These are phyloP conservation scores for Styphnolobium japonicum DNA, from an alignment of 306 rosid species.

Conservation along the genomic window DNA sequence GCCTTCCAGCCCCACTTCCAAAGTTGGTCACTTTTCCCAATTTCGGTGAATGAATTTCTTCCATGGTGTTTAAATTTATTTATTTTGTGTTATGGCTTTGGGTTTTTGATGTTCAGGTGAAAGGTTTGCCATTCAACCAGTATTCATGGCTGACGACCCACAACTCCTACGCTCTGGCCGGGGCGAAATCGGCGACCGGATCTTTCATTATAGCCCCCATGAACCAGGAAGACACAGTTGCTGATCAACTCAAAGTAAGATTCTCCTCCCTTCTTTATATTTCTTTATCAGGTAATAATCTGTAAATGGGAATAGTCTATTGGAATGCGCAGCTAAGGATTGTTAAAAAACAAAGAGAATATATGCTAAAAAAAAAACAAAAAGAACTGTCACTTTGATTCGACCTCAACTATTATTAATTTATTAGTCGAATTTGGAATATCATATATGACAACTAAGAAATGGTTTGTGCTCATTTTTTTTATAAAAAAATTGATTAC, in stretches of 20 bases:
- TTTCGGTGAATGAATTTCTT: neutral
- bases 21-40: slow-evolving; percentile 36
- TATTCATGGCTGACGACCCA: slow-evolving; percentile 97
- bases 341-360: neutral
- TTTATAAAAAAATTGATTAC: neutral
- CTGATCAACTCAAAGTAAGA: slow-evolving; percentile 71
- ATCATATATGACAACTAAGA: slow-evolving; percentile 11
- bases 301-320: neutral
- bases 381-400: neutral
- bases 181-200: slow-evolving; percentile 66
- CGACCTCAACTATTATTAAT: neutral
- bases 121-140: slow-evolving; percentile 68
- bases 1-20: slow-evolving; percentile 57
- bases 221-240: slow-evolving; percentile 80
- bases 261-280: neutral
- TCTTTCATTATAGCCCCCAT: slow-evolving; percentile 50
- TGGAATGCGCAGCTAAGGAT: neutral
- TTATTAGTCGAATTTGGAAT: neutral
- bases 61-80: neutral
- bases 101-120: slow-evolving; percentile 40
- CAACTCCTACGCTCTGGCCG: slow-evolving; percentile 71
- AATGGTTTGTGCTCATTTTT: neutral
- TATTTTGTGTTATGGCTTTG: neutral
- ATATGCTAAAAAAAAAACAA: neutral
- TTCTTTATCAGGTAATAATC: neutral